Evolutionary conservation across 208 protist genomes (phyloP), one percentile per base, ranked within the genome.

Genomic region (Strigomonas culicis): DNA sequence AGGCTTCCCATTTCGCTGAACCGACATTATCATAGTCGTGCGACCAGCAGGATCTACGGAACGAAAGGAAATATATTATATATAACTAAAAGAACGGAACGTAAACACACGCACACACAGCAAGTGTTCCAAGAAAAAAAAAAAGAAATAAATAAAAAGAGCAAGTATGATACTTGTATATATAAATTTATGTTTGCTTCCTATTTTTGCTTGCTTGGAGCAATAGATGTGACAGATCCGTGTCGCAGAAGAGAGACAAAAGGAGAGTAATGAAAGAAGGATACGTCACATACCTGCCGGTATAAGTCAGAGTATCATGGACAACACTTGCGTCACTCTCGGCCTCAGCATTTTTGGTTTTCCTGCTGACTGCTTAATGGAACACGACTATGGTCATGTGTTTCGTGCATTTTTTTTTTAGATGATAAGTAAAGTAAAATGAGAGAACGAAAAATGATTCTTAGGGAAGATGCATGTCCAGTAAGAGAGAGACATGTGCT

Each of bases 371-470:
- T n/a, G n/a, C n/a, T n/a, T n/a, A n/a, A n/a, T n/a, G n/a, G n/a
- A n/a, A n/a, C n/a, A n/a, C n/a, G n/a, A n/a, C n/a, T n/a, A n/a
- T n/a, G n/a, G n/a, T n/a, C n/a, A n/a, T n/a, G n/a, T n/a, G n/a
- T n/a, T n/a, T n/a, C n/a, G n/a, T n/a, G n/a, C n/a, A n/a, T 46
- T 55, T 55, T 55, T 55, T 55, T 55, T 55, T 55, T 55, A 30
- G 49, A 27, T 21, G 13, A 30, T 8, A 55, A 27, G 32, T 24
- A 44, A 44, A 44, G 2, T 13, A 60, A 46, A 60, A 44, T 28
- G n/a, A 60, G 11, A 60, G 22, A 60, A 36, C 39, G 44, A 8
- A 25, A 39, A 60, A 58, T 8, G 4, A 1, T 4, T 60, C 8
- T 60, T n/a, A 3, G 7, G 44, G 31, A 39, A 59, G 31, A 4